These are phyloP conservation scores for Murraya koenigii DNA, from an alignment of 345 rosid species.

Conservation along the genomic window DNA sequence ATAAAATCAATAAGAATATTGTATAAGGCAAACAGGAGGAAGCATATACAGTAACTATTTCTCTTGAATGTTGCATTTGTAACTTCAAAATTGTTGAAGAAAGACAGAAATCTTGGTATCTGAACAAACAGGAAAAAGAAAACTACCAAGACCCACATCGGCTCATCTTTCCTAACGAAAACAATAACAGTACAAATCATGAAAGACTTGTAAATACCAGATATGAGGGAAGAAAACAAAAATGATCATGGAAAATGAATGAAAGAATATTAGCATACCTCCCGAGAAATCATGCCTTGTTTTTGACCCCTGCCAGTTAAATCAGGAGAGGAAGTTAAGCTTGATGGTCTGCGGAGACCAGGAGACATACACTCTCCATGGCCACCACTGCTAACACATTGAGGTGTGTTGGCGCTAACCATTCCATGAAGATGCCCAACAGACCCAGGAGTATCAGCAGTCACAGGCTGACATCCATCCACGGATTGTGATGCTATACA, in stretches of 20 bases:
- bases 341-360: constrained; percentile 28
- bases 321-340: constrained; percentile 26
- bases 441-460: constrained; percentile 33
- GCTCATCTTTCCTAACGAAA: not conserved
- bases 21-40: not conserved
- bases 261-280: constrained; percentile 44
- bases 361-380: constrained; percentile 40
- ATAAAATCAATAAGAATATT: not conserved
- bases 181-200: not conserved
- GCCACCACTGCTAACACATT: constrained; percentile 24
- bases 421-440: constrained; percentile 32
- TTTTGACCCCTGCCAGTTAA: constrained; percentile 25
- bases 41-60: not conserved
- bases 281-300: constrained; percentile 28
- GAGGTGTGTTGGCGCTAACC: constrained; percentile 23
- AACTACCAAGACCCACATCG: not conserved
- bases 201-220: not conserved
- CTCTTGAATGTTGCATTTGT: not conserved
- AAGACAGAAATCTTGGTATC: not conserved
- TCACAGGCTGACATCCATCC: constrained; percentile 33
- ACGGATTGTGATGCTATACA: constrained; percentile 29
- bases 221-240: not conserved
- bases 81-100: not conserved
- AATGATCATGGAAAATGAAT: not conserved
- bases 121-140: not conserved